Conservation (phyloP, 345 rosid species). For the Euphorbia peplus region DNA sequence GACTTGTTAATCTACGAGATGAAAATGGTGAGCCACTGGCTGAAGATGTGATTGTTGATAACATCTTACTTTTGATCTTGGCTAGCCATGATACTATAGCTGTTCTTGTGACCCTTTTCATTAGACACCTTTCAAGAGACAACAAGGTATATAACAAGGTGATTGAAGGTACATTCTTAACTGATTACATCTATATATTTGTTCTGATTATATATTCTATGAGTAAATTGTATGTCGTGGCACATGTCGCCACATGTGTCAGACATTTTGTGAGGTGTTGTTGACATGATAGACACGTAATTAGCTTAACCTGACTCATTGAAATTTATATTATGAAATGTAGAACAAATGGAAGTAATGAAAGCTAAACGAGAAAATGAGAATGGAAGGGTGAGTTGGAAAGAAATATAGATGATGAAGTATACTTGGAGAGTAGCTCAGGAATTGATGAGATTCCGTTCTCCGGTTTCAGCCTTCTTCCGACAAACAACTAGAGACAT, state of each 20-base stretch:
- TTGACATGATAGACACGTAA: too few relatives aligned
- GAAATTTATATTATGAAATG: too few relatives aligned
- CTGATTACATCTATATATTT: too few relatives aligned
- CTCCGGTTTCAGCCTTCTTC: neutral
- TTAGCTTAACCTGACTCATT: too few relatives aligned
- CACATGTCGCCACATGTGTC: too few relatives aligned
- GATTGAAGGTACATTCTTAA: slow-evolving; percentile 11
- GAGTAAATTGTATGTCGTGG: too few relatives aligned
- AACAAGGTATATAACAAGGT: slow-evolving; percentile 5
- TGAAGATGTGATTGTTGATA: slow-evolving; percentile 22
- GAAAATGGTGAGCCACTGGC: slow-evolving; percentile 21
- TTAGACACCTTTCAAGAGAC: slow-evolving; percentile 16
- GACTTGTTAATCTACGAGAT: slow-evolving; percentile 17
- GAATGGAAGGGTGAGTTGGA: too few relatives aligned
- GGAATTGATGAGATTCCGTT: neutral
- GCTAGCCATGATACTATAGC: slow-evolving; percentile 26
- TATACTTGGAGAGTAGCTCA: neutral
- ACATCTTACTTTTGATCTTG: slow-evolving; percentile 12
- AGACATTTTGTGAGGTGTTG: too few relatives aligned
- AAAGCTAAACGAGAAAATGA: too few relatives aligned
- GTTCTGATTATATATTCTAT: too few relatives aligned
- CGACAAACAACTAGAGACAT: neutral
- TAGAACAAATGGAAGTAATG: too few relatives aligned
- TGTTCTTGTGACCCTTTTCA: slow-evolving; percentile 4
- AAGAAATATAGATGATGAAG: neutral